Conservation (phyloP, 768 basidiomycete genomes). For the Hericium erinaceus region DNA sequence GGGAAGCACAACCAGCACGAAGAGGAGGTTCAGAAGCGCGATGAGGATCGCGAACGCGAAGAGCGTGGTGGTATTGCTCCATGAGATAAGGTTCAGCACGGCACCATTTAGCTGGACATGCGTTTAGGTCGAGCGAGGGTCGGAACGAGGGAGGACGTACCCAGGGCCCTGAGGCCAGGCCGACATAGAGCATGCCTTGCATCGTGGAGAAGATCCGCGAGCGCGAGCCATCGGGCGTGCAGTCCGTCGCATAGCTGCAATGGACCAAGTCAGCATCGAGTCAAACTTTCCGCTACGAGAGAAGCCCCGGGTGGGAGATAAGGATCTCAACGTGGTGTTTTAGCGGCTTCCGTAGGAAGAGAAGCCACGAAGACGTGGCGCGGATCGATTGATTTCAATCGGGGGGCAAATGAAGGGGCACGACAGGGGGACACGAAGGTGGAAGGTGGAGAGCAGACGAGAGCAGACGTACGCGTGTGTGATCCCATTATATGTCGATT, state of each 20-base stretch:
- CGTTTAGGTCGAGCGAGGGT: neutral
- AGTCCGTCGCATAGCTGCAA: conserved; percentile 13
- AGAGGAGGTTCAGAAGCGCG: conserved; percentile 8
- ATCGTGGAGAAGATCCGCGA: conserved; percentile 14
- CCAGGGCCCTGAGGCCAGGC: conserved; percentile 14
- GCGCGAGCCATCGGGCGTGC: conserved; percentile 14
- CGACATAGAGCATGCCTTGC: conserved; percentile 16
- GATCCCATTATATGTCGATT: conserved; percentile 15
- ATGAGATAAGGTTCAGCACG: conserved; percentile 3
- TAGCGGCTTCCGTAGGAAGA: too few species aligned
- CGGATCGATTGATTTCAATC: too few species aligned
- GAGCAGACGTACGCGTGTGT: conserved; percentile 10
- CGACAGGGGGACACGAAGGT: neutral
- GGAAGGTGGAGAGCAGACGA: neutral
- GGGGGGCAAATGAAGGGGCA: neutral
- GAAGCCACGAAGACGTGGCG: too few species aligned
- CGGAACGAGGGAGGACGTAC: conserved; percentile 1
- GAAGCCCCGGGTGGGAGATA: too few species aligned
- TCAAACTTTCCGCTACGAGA: neutral
- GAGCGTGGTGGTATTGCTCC: conserved; percentile 6
- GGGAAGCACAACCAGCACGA: conserved; percentile 11
- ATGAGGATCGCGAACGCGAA: conserved; percentile 10
- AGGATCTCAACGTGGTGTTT: too few species aligned
- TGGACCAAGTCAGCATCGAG: neutral
- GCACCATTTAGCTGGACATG: conserved; percentile 9